phyloP scores from a whole-genome alignment of 371 early-diverging fungal species.

The Nosema muscidifuracis region DNA sequence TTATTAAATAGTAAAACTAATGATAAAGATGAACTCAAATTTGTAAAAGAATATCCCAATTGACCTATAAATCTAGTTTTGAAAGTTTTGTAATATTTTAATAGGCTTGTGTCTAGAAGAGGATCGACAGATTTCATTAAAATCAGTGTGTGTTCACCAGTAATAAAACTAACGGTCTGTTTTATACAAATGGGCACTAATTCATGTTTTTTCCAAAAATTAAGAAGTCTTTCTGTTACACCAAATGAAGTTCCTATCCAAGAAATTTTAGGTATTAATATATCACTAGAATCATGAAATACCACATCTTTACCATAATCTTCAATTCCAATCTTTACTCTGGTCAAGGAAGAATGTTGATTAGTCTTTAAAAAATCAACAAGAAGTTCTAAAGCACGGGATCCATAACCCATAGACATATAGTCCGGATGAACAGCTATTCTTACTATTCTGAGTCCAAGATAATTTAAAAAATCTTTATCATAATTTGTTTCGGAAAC shows the following conservation, averaged over 20 bases:
- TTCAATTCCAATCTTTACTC: neutral
- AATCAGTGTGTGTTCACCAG: slow-evolving; percentile 91
- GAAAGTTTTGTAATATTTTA: slow-evolving; percentile 22
- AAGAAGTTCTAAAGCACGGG: slow-evolving; percentile 73
- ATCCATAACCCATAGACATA: slow-evolving; percentile 89
- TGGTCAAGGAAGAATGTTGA: slow-evolving; percentile 56
- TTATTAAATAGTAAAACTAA: slow-evolving; percentile 9
- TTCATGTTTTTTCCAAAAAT: slow-evolving; percentile 86
- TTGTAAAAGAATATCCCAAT: slow-evolving; percentile 7
- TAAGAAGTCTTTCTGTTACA: slow-evolving; percentile 74
- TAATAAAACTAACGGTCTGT: slow-evolving; percentile 85
- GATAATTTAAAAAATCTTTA: slow-evolving; percentile 79
- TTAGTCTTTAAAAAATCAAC: slow-evolving; percentile 73
- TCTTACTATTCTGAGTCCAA: slow-evolving; percentile 94
- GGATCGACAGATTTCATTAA: slow-evolving; percentile 67
- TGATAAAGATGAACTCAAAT: slow-evolving; percentile 10
- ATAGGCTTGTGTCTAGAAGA: neutral
- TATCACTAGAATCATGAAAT: slow-evolving; percentile 72
- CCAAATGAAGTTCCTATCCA: slow-evolving; percentile 95
- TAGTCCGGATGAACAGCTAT: slow-evolving; percentile 96
- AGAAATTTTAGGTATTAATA: slow-evolving; percentile 68
- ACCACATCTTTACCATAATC: slow-evolving; percentile 75
- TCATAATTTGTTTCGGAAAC: slow-evolving; percentile 87
- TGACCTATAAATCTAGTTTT: slow-evolving; percentile 22
- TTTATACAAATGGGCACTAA: slow-evolving; percentile 87